A percentile compares a stretch with the other conserved stretches of the same genome.
Conservation (phyloP, 169 alveolate species). For the Neospora caninum region DNA sequence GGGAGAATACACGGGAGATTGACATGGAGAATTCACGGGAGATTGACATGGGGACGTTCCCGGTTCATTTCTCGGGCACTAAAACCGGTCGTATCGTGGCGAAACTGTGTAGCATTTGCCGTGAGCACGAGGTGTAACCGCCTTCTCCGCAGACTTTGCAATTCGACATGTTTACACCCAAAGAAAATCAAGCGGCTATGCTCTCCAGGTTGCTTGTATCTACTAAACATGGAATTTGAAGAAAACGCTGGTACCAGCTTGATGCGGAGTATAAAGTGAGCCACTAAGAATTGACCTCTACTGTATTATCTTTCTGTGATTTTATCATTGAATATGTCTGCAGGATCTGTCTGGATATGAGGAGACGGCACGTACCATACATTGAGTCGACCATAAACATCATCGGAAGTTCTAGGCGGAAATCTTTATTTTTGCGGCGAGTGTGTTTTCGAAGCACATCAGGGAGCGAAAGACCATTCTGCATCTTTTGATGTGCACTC, state of each 20-base stretch:
- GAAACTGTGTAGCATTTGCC: background rate
- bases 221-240: too few relatives aligned
- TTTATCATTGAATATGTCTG: too few relatives aligned
- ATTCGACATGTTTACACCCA: background rate
- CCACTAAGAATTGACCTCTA: too few relatives aligned
- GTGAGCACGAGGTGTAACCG: too few relatives aligned
- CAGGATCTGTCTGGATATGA: too few relatives aligned
- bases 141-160: background rate
- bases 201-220: too few relatives aligned
- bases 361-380: background rate
- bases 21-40: background rate
- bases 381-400: background rate
- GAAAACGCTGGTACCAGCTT: too few relatives aligned
- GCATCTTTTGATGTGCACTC: background rate
- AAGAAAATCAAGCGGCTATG: background rate
- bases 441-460: background rate
- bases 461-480: background rate
- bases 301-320: too few relatives aligned
- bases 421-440: background rate
- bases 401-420: background rate
- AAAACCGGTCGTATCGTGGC: background rate
- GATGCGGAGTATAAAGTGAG: too few relatives aligned
- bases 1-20: background rate
- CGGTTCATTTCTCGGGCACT: background rate
- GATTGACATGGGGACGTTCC: background rate